These are phyloP conservation scores for Jatropha multifida DNA, from an alignment of 441 rosid species.

Conservation along the genomic window DNA sequence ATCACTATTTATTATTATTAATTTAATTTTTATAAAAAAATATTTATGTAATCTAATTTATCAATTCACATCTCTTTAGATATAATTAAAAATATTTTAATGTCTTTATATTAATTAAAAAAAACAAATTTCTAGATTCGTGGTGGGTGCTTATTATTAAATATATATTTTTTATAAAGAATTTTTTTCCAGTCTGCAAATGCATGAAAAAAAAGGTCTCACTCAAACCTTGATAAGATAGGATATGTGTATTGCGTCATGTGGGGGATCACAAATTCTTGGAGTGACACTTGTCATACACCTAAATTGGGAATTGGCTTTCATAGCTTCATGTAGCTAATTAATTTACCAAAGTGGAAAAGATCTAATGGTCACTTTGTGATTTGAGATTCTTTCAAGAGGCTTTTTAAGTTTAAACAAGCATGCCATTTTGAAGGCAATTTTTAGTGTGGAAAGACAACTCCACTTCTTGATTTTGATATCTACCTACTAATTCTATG, in stretches of 20 bases:
- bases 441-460: not conserved
- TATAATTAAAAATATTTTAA: too few species aligned
- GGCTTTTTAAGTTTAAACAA: not conserved
- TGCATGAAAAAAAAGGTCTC: too few species aligned
- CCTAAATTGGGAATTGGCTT: not conserved
- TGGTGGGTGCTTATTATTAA: too few species aligned
- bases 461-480: slow-evolving; percentile 12
- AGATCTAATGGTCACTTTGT: slow-evolving; percentile 14
- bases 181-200: not conserved
- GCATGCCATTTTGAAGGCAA: not conserved
- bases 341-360: not conserved
- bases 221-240: not conserved
- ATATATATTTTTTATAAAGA: too few species aligned
- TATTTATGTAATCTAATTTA: too few species aligned
- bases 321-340: too few species aligned
- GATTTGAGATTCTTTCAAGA: not conserved
- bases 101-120: too few species aligned
- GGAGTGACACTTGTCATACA: not conserved
- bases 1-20: too few species aligned
- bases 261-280: not conserved
- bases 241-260: not conserved
- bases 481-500: not conserved
- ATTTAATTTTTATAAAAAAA: too few species aligned
- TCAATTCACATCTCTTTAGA: too few species aligned
- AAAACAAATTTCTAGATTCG: too few species aligned